Conservation (phyloP, 441 rosid genomes). For the Bruguiera hainesii region DNA sequence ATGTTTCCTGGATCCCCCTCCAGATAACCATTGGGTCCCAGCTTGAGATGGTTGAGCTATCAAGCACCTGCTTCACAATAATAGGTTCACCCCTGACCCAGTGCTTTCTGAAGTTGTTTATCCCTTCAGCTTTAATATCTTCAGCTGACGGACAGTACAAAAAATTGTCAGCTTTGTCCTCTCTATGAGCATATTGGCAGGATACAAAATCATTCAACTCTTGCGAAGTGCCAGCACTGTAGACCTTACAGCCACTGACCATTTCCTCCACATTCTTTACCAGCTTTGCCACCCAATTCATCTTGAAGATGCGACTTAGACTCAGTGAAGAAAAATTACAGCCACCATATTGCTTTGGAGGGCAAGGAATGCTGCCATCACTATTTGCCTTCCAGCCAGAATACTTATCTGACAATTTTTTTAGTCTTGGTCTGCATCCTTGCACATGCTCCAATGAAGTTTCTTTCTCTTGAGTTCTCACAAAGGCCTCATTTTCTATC, state of each 20-base stretch:
- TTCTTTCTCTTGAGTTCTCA: slow-evolving; percentile 31
- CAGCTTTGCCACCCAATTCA: slow-evolving; percentile 97
- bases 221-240: slow-evolving; percentile 29
- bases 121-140: slow-evolving; percentile 51
- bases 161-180: slow-evolving; percentile 52
- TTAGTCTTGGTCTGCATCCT: slow-evolving; percentile 35
- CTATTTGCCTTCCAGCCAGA: slow-evolving; percentile 80
- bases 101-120: slow-evolving; percentile 63
- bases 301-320: slow-evolving; percentile 84
- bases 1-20: slow-evolving; percentile 69
- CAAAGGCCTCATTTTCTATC: slow-evolving; percentile 29
- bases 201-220: slow-evolving; percentile 36
- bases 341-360: slow-evolving; percentile 79
- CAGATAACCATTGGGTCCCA: slow-evolving; percentile 82
- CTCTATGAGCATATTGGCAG: slow-evolving; percentile 48
- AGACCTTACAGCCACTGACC: slow-evolving; percentile 78
- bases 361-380: slow-evolving; percentile 89
- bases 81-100: slow-evolving; percentile 78
- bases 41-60: slow-evolving; percentile 47
- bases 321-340: slow-evolving; percentile 64
- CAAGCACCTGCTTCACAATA: slow-evolving; percentile 62
- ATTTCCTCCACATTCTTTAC: slow-evolving; percentile 93
- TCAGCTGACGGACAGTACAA: slow-evolving; percentile 62
- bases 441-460: slow-evolving; percentile 22
- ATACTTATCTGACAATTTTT: slow-evolving; percentile 45